phyloP scores from a whole-genome alignment of 2,329 filamentous ascomycete species.

The Fusarium pilosicola region DNA sequence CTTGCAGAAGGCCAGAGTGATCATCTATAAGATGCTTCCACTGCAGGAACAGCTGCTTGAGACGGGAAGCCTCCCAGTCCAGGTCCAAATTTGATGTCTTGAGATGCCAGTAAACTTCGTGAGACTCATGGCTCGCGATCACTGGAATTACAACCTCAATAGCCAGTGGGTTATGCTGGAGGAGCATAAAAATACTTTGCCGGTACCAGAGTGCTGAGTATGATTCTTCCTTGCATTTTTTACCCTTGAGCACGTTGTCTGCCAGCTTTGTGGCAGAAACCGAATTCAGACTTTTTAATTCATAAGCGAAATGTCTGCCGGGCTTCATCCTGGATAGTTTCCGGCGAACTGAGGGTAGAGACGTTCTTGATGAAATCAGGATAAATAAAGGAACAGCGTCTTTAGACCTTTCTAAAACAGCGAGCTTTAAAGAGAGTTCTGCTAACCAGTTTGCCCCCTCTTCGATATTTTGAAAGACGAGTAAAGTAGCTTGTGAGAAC shows the following conservation, averaged over 20 bases:
- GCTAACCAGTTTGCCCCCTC: neutral
- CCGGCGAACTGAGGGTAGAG: neutral
- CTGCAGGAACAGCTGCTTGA: neutral
- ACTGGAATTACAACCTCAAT: neutral
- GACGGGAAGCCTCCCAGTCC: neutral
- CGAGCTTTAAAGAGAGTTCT: neutral
- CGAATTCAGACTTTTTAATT: neutral
- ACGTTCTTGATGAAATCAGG: neutral
- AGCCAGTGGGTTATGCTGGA: neutral
- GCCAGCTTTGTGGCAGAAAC: neutral
- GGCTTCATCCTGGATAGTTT: neutral
- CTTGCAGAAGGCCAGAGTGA: neutral
- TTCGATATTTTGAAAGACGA: neutral
- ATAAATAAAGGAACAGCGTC: neutral
- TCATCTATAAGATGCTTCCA: neutral
- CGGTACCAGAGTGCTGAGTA: neutral
- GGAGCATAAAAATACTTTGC: neutral
- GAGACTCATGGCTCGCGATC: neutral
- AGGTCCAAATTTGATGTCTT: neutral
- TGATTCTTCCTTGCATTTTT: neutral
- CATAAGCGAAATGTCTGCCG: neutral
- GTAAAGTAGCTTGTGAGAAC: neutral
- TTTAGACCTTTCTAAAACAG: neutral
- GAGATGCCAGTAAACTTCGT: neutral
- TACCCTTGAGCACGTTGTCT: neutral